A percentile compares a stretch with the other conserved stretches of the same genome.
phyloP scores from a whole-genome alignment of 768 basidiomycete species.

The Leccinum obscurum region DNA sequence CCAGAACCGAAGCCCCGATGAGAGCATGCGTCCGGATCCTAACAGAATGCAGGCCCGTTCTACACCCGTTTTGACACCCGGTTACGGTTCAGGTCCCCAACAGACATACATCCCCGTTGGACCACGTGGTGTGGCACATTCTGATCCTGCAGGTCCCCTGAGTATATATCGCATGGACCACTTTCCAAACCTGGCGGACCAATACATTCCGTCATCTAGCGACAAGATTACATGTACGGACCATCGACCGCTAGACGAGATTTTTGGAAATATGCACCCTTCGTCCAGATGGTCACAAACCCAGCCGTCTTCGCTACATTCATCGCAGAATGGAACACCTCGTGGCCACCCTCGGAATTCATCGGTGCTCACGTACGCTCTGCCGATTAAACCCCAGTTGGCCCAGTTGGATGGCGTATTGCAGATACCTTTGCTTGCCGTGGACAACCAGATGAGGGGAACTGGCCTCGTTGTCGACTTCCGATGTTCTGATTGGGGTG shows the following conservation, averaged over 20 bases:
- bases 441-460: constrained; percentile 23
- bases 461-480: constrained; percentile 23
- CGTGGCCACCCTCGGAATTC: constrained; percentile 1
- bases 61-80: not conserved
- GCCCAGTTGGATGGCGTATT: constrained; percentile 22
- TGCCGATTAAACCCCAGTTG: constrained; percentile 21
- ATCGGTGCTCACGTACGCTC: constrained; percentile 17
- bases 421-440: constrained; percentile 24
- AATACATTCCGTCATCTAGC: constrained; percentile 29
- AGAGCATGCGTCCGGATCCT: not conserved
- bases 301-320: not conserved
- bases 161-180: not conserved
- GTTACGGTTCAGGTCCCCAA: not conserved
- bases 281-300: not conserved
- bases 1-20: constrained; percentile 1
- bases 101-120: not conserved
- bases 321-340: constrained; percentile 2
- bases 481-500: constrained; percentile 23
- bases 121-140: not conserved
- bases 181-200: constrained; percentile 15
- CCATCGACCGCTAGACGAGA: constrained; percentile 29
- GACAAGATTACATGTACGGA: constrained; percentile 30
- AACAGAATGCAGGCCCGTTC: not conserved
- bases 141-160: not conserved
- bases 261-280: constrained; percentile 17